phyloP scores from a whole-genome alignment of 2,329 filamentous ascomycete genomes.

The Anisogramma anomala region DNA sequence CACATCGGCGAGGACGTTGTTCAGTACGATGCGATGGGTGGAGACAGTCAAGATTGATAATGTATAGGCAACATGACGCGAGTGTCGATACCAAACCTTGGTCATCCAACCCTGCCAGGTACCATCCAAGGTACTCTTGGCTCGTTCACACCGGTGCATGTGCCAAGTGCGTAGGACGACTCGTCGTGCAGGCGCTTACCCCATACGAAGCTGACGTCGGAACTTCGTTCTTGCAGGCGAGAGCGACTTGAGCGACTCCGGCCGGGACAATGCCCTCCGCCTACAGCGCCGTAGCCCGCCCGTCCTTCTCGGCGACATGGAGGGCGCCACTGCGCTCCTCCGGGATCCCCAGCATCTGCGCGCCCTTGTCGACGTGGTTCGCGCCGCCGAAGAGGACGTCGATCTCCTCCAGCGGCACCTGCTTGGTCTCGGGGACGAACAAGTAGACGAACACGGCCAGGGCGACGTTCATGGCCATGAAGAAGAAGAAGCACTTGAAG shows the following conservation, averaged over 20 bases:
- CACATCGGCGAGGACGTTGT: too few species aligned
- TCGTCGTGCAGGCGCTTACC: too few species aligned
- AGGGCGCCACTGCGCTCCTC: constrained; percentile 13
- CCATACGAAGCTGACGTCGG: too few species aligned
- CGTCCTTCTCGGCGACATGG: constrained; percentile 16
- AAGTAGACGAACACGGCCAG: constrained; percentile 35
- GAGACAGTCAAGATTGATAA: not conserved
- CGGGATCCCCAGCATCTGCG: constrained; percentile 28
- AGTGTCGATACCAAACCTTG: too few species aligned
- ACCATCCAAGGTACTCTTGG: too few species aligned
- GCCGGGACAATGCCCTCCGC: constrained; percentile 3
- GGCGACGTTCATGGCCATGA: constrained; percentile 31
- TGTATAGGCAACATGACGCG: too few species aligned
- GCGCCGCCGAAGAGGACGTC: constrained; percentile 43
- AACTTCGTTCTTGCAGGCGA: too few species aligned
- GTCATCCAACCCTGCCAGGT: too few species aligned
- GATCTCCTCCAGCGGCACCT: constrained; percentile 42
- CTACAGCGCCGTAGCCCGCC: constrained; percentile 9
- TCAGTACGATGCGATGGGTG: too few species aligned
- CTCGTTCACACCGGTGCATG: too few species aligned
- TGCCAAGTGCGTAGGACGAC: too few species aligned
- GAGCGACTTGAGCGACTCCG: not conserved
- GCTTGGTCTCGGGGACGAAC: constrained; percentile 35
- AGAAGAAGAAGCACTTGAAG: constrained; percentile 31
- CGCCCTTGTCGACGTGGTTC: constrained; percentile 44